Conservation (phyloP, 495 filamentous ascomycete species). For the Podospora pseudoanserina region DNA sequence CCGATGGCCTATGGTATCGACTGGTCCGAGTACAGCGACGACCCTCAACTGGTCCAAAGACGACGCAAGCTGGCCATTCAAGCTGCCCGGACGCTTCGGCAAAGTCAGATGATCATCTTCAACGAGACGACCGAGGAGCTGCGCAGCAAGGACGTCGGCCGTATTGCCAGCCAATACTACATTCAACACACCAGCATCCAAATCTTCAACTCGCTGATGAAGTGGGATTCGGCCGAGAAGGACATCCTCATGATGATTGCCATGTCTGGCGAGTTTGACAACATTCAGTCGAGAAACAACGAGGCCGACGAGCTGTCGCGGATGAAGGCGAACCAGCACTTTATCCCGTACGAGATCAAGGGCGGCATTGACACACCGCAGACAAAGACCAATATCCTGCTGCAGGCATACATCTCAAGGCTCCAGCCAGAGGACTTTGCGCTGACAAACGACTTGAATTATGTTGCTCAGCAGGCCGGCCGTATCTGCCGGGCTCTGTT, state of each 20-base stretch:
- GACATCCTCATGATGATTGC: conserved; percentile 93
- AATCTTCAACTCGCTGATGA: conserved; percentile 93
- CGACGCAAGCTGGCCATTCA: conserved; percentile 79
- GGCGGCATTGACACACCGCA: conserved; percentile 74
- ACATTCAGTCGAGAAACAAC: conserved; percentile 85
- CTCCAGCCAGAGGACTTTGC: conserved; percentile 88
- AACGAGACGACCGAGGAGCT: conserved; percentile 90
- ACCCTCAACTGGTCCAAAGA: conserved; percentile 78
- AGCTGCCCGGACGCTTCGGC: conserved; percentile 77
- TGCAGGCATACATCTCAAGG: conserved; percentile 93
- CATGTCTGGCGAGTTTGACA: conserved; percentile 94
- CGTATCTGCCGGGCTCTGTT: conserved; percentile 93
- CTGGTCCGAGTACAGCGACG: conserved; percentile 82
- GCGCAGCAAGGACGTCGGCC: conserved; percentile 85
- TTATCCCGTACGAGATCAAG: conserved; percentile 66
- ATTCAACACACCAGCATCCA: conserved; percentile 88
- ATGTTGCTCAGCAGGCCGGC: conserved; percentile 92
- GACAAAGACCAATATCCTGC: conserved; percentile 89
- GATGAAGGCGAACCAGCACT: conserved; percentile 57
- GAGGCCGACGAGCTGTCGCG: conserved; percentile 72
- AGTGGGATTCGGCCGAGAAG: conserved; percentile 71
- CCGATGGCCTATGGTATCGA: conserved; percentile 94
- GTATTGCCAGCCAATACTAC: conserved; percentile 97
- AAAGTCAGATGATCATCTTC: conserved; percentile 98
- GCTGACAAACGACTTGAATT: conserved; percentile 82